phyloP scores from a whole-genome alignment of 2,329 filamentous ascomycete genomes.

The Elsinoe batatas region DNA sequence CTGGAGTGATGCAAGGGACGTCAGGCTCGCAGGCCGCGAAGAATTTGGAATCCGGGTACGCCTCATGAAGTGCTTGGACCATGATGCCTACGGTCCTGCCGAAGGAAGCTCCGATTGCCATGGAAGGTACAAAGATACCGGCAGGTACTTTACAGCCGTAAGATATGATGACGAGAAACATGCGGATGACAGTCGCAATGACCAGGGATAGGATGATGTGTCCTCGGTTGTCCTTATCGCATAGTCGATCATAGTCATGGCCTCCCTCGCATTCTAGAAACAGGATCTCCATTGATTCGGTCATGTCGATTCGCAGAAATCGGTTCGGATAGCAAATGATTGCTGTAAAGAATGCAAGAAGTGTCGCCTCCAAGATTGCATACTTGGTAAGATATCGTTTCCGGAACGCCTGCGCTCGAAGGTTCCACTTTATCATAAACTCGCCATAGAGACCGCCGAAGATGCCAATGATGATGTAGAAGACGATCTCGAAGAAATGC shows the following conservation, averaged over 20 bases:
- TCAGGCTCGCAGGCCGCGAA: slow-evolving; percentile 85
- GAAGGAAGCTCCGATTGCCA: slow-evolving; percentile 93
- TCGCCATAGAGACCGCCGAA: slow-evolving; percentile 94
- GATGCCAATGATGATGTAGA: slow-evolving; percentile 82
- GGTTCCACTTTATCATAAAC: slow-evolving; percentile 96
- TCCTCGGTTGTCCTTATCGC: slow-evolving; percentile 68
- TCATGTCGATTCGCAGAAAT: slow-evolving; percentile 95
- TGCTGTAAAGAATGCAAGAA: slow-evolving; percentile 74
- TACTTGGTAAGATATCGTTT: slow-evolving; percentile 84
- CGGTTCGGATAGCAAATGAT: slow-evolving; percentile 95
- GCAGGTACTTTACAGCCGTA: slow-evolving; percentile 98
- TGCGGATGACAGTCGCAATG: slow-evolving; percentile 69
- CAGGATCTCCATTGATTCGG: slow-evolving; percentile 96
- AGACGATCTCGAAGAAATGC: slow-evolving; percentile 95
- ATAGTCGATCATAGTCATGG: slow-evolving; percentile 82
- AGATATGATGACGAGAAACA: slow-evolving; percentile 82
- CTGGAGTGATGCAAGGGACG: slow-evolving; percentile 90
- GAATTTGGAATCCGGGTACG: slow-evolving; percentile 70
- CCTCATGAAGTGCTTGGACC: slow-evolving; percentile 79
- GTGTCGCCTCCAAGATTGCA: slow-evolving; percentile 74
- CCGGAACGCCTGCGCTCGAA: slow-evolving; percentile 80
- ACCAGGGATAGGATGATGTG: slow-evolving; percentile 68
- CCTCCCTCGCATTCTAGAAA: slow-evolving; percentile 87
- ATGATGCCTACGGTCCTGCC: slow-evolving; percentile 89
- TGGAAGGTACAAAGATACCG: slow-evolving; percentile 94